Percentiles rank a stretch among this genome's conserved stretches.
Evolutionary conservation across 2,329 filamentous ascomycete species (phyloP).

Genomic region (Penicillium sp.): DNA sequence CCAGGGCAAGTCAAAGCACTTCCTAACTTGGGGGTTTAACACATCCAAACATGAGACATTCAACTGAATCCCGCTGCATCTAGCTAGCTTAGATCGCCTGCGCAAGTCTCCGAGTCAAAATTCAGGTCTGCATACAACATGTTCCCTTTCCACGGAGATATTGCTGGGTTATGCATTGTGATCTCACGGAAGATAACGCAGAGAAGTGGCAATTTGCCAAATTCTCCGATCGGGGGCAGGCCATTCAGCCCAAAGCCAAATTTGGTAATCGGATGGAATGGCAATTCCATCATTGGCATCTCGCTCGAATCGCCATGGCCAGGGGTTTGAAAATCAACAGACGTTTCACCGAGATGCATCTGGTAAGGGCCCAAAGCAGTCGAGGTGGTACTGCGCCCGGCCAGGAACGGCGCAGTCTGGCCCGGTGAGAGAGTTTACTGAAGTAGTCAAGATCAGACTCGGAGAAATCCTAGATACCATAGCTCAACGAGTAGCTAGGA

Average conservation of each 20-base stretch:
- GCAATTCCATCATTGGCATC: too few species aligned
- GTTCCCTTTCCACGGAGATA: too few species aligned
- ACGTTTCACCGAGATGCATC: not conserved
- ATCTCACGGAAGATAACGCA: too few species aligned
- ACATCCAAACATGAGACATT: not conserved
- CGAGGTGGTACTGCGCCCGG: slow-evolving; percentile 2
- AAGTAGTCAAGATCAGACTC: not conserved
- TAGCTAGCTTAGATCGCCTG: too few species aligned
- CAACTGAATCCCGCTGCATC: too few species aligned
- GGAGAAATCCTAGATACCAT: not conserved
- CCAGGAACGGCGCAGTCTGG: slow-evolving; percentile 4
- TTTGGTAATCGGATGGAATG: too few species aligned
- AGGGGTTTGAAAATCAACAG: not conserved
- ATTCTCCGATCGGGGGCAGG: too few species aligned
- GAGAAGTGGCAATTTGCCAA: too few species aligned
- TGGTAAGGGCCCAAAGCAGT: not conserved
- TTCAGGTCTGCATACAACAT: too few species aligned
- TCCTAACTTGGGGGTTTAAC: not conserved
- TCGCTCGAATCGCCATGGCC: not conserved
- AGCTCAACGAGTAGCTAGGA: not conserved
- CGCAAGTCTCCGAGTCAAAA: too few species aligned
- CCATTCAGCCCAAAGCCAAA: too few species aligned
- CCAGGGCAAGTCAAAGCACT: not conserved
- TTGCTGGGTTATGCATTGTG: too few species aligned
- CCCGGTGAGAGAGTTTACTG: not conserved